Percentiles rank a stretch among this genome's conserved stretches.
Conservation (phyloP, 2,329 filamentous ascomycete genomes). For the Diaporthe batatas region DNA sequence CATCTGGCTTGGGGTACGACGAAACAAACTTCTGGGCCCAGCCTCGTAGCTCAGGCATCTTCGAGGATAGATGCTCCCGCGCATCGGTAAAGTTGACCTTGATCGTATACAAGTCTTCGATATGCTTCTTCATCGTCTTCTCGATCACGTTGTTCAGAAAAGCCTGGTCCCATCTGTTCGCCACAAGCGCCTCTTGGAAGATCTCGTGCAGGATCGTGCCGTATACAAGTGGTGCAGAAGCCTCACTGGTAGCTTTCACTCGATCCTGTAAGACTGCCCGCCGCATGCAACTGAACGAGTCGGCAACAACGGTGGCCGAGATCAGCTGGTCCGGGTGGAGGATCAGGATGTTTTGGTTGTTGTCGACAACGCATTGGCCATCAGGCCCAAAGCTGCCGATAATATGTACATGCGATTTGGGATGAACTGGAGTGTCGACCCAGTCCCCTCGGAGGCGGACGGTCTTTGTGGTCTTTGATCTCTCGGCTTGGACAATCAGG, state of each 20-base stretch:
- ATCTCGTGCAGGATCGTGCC: constrained; percentile 95
- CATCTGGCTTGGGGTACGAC: constrained; percentile 72
- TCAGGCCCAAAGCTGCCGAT: constrained; percentile 80
- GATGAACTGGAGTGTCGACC: constrained; percentile 82
- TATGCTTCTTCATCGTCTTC: constrained; percentile 77
- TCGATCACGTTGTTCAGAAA: constrained; percentile 78
- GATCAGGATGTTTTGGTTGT: constrained; percentile 86
- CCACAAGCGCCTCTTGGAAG: constrained; percentile 89
- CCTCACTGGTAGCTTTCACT: constrained; percentile 88
- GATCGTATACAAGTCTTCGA: constrained; percentile 92
- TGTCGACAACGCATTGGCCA: constrained; percentile 85
- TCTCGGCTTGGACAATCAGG: constrained; percentile 85
- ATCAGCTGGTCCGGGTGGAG: constrained; percentile 96
- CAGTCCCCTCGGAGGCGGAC: constrained; percentile 88
- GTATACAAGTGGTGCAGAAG: constrained; percentile 86
- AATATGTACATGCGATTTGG: constrained; percentile 85
- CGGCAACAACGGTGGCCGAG: constrained; percentile 94
- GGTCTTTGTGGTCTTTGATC: constrained; percentile 72
- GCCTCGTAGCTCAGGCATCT: constrained; percentile 82
- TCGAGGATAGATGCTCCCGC: constrained; percentile 83
- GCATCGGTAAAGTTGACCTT: constrained; percentile 80
- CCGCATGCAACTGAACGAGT: constrained; percentile 92
- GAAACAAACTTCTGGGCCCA: constrained; percentile 90
- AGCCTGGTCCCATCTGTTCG: constrained; percentile 81
- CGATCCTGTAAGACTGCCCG: constrained; percentile 94